Conservation (phyloP, 768 basidiomycete genomes). For the Rhodotorula diobovata region DNA sequence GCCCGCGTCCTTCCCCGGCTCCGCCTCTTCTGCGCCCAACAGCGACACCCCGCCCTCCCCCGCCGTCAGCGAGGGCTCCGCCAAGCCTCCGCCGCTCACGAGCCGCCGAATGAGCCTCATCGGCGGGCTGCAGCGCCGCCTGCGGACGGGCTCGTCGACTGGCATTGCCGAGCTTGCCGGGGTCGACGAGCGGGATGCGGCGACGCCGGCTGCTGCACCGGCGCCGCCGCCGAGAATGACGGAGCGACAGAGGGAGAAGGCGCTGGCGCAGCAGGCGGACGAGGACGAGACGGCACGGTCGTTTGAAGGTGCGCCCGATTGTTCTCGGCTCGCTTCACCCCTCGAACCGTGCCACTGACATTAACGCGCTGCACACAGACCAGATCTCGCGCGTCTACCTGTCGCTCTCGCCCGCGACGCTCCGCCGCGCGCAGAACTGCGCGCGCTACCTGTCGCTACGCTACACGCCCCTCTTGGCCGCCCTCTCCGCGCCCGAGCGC, state of each 20-base stretch:
- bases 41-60: not conserved
- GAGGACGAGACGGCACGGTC: not conserved
- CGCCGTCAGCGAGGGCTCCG: not conserved
- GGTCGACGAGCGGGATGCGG: not conserved
- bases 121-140: not conserved
- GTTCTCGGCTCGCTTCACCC: too few relatives aligned
- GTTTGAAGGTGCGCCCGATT: conserved; percentile 4
- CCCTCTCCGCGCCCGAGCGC: not conserved
- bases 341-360: not conserved
- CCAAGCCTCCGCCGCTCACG: not conserved
- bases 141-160: not conserved
- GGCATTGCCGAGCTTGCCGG: not conserved
- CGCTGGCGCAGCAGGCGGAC: not conserved
- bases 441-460: conserved; percentile 15
- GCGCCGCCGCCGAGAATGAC: not conserved
- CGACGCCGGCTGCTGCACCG: not conserved
- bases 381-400: conserved; percentile 21
- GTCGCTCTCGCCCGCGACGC: conserved; percentile 14
- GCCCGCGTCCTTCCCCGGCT: not conserved
- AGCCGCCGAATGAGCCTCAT: conserved; percentile 7
- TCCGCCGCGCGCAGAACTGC: conserved; percentile 17
- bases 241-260: not conserved
- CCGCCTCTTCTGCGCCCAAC: not conserved
- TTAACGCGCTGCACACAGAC: not conserved
- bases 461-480: conserved; percentile 11